Evolutionary conservation across 2,329 filamentous ascomycete genomes (phyloP).

Genomic region (Aspergillus sp.): DNA sequence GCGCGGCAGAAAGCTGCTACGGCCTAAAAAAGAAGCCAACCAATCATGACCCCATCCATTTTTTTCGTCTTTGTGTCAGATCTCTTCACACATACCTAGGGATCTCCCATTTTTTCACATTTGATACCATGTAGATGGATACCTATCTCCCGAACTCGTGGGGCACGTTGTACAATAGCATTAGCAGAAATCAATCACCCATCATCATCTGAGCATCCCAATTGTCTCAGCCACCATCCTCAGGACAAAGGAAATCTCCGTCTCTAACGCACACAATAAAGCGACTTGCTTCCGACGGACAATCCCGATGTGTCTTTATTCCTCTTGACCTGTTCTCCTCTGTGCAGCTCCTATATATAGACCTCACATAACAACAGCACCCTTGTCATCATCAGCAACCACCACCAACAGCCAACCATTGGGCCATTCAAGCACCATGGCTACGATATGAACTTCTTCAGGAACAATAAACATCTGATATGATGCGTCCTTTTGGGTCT

Average conservation of each 20-base stretch:
- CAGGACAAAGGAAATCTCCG: neutral
- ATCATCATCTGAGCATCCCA: neutral
- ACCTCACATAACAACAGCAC: neutral
- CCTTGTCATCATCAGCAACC: neutral
- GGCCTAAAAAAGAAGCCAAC: neutral
- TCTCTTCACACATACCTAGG: neutral
- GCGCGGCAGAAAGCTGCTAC: slow-evolving; percentile 15
- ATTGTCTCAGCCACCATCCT: neutral
- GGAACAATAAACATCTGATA: too few relatives aligned
- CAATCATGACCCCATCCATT: neutral
- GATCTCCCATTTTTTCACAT: neutral
- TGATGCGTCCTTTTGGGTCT: too few relatives aligned
- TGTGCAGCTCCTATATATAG: neutral
- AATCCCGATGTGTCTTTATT: neutral
- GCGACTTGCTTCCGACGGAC: neutral
- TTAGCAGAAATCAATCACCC: neutral
- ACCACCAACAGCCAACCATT: neutral
- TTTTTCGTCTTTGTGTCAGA: neutral
- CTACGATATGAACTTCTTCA: too few relatives aligned
- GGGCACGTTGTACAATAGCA: slow-evolving; percentile 4
- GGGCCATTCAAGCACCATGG: neutral
- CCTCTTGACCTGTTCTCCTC: neutral
- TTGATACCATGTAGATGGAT: slow-evolving; percentile 7
- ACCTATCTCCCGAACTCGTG: slow-evolving; percentile 1
- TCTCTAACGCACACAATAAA: neutral